Evolutionary conservation across 225 moss, liverwort and hornwort genomes (phyloP).

Genomic region (Marchantia polymorpha): DNA sequence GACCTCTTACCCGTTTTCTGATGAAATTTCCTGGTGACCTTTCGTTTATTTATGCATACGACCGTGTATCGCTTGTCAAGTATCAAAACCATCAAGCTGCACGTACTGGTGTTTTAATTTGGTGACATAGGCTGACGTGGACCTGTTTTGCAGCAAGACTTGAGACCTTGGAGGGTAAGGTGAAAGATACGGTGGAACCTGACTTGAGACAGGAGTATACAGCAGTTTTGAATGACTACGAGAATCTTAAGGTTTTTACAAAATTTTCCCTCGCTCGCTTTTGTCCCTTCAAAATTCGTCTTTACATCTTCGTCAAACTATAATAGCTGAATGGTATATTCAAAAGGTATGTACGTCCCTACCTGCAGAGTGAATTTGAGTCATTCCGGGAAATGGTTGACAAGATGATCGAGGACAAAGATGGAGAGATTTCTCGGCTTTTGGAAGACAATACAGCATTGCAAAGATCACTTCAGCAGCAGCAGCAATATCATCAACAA

Average conservation of each 20-base stretch:
- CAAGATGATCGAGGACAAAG: slow-evolving; percentile 82
- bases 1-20: too few relatives aligned
- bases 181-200: slow-evolving; percentile 46
- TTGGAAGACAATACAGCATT: slow-evolving; percentile 59
- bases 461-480: slow-evolving; percentile 47
- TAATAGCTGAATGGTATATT: not conserved
- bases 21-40: too few relatives aligned
- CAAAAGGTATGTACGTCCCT: too few relatives aligned
- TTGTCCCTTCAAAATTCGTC: too few relatives aligned
- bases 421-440: slow-evolving; percentile 78
- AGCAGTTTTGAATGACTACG: slow-evolving; percentile 45
- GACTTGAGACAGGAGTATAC: slow-evolving; percentile 54
- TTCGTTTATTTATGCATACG: too few relatives aligned
- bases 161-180: slow-evolving; percentile 48
- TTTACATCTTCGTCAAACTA: too few relatives aligned
- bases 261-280: not conserved
- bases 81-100: too few relatives aligned
- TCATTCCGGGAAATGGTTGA: slow-evolving; percentile 81
- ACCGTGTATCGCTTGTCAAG: too few relatives aligned
- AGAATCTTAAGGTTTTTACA: slow-evolving; percentile 43
- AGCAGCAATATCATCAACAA: not conserved
- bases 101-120: too few relatives aligned
- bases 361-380: slow-evolving; percentile 61
- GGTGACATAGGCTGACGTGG: not conserved
- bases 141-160: slow-evolving; percentile 39